Evolutionary conservation across 2,329 filamentous ascomycete genomes (phyloP).

Genomic region (Aspergillus carbonarius): DNA sequence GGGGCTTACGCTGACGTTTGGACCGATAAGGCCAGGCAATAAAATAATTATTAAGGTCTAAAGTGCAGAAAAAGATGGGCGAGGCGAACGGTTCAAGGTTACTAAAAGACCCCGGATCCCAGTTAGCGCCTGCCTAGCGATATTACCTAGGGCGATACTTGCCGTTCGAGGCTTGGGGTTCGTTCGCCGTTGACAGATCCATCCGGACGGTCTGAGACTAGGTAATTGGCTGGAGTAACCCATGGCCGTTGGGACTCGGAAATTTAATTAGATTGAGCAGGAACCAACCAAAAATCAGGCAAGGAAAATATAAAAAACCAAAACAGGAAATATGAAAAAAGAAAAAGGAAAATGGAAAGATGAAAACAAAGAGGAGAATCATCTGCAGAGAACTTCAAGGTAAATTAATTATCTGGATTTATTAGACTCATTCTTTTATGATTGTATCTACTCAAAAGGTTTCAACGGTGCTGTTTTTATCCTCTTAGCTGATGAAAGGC

Average conservation of each 20-base stretch:
- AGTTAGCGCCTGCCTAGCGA: constrained; percentile 18
- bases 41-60: constrained; percentile 9
- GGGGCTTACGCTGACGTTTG: constrained; percentile 4
- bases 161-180: constrained; percentile 22
- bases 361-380: neutral
- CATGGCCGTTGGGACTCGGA: constrained; percentile 21
- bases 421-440: neutral
- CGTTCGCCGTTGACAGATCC: constrained; percentile 27
- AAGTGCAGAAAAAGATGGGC: constrained; percentile 21
- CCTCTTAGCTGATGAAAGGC: neutral
- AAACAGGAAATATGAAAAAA: neutral
- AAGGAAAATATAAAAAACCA: constrained; percentile 7
- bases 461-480: neutral
- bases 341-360: neutral
- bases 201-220: constrained; percentile 17
- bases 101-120: constrained; percentile 22
- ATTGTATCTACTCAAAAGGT: no score
- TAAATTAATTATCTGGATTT: neutral
- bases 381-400: neutral
- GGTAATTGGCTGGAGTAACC: constrained; percentile 18
- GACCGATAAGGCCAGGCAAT: constrained; percentile 10
- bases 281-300: constrained; percentile 13
- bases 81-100: constrained; percentile 17
- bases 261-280: constrained; percentile 13
- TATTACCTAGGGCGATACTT: constrained; percentile 23